Conservation (phyloP, 805 yeast genomes). For the Saccharomyces eubayanus region DNA sequence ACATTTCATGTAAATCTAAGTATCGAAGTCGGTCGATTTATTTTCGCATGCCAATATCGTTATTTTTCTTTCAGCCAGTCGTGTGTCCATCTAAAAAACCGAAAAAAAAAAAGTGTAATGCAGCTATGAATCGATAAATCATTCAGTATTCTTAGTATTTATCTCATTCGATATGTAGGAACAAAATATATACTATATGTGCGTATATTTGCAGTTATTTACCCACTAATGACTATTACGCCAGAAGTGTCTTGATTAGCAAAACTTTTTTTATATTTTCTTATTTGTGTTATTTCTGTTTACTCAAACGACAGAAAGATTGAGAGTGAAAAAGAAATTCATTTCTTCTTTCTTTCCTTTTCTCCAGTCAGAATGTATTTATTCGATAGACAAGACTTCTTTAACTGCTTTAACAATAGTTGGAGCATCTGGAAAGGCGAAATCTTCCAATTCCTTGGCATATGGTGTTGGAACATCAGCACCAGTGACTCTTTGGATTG, state of each 20-base stretch:
- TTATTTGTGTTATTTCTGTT: not conserved
- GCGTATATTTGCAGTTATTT: not conserved
- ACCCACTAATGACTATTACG: not conserved
- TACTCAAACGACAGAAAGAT: not conserved
- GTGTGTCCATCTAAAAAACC: not conserved
- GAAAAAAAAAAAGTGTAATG: not conserved
- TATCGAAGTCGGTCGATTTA: not conserved
- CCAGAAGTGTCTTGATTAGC: not conserved
- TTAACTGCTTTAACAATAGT: slow-evolving; percentile 80
- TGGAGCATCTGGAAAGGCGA: slow-evolving; percentile 96
- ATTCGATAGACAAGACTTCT: slow-evolving; percentile 65
- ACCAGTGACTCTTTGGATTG: slow-evolving; percentile 97
- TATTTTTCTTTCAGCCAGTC: not conserved
- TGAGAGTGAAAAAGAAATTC: not conserved
- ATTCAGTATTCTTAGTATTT: not conserved
- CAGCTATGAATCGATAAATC: not conserved
- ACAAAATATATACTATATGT: not conserved
- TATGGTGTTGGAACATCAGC: slow-evolving; percentile 99
- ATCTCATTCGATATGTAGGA: not conserved
- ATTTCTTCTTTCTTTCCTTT: not conserved
- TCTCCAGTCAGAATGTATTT: slow-evolving; percentile 1
- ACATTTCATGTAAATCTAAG: not conserved
- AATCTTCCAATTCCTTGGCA: slow-evolving; percentile 90
- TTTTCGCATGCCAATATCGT: not conserved
- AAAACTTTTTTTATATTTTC: not conserved